Evolutionary conservation across 352 stramenopile genomes (phyloP).

Genomic region (Albugo candida): DNA sequence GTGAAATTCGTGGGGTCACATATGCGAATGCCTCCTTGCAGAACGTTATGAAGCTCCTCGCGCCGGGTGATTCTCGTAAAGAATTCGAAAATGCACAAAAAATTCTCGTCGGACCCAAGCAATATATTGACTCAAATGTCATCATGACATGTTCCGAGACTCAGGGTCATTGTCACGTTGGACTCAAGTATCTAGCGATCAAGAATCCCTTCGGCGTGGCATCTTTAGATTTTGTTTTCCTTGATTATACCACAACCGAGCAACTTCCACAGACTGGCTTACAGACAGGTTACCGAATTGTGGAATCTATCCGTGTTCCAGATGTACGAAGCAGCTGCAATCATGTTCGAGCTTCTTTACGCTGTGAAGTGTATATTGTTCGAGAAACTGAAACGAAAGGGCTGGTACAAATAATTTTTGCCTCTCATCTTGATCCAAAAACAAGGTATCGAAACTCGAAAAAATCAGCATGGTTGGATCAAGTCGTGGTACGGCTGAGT

Average conservation of each 20-base stretch:
- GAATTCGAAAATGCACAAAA: conserved; percentile 40
- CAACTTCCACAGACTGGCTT: background rate
- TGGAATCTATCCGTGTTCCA: conserved; percentile 63
- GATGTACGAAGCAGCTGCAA: conserved; percentile 28
- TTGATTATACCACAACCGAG: conserved; percentile 65
- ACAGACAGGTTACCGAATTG: conserved; percentile 40
- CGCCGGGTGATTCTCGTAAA: conserved; percentile 25
- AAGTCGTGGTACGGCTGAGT: conserved; percentile 22
- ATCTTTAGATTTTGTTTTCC: conserved; percentile 50
- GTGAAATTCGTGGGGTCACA: conserved; percentile 49
- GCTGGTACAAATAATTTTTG: conserved; percentile 71
- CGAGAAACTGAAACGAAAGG: conserved; percentile 37
- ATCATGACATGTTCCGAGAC: conserved; percentile 34
- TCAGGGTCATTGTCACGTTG: conserved; percentile 58
- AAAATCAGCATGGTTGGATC: conserved; percentile 36
- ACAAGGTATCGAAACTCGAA: conserved; percentile 44
- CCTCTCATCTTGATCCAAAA: conserved; percentile 63
- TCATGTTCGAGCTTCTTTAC: conserved; percentile 49
- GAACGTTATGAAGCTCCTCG: conserved; percentile 61
- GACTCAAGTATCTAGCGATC: conserved; percentile 63
- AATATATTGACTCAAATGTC: conserved; percentile 45
- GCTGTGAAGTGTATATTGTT: conserved; percentile 65
- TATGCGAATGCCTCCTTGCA: conserved; percentile 63
- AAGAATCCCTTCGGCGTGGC: conserved; percentile 56
- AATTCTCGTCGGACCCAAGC: conserved; percentile 30